Percentiles rank a stretch among this genome's conserved stretches.
phyloP scores from a whole-genome alignment of 495 filamentous ascomycete species.

The Paragyromitra xinjiangensis region DNA sequence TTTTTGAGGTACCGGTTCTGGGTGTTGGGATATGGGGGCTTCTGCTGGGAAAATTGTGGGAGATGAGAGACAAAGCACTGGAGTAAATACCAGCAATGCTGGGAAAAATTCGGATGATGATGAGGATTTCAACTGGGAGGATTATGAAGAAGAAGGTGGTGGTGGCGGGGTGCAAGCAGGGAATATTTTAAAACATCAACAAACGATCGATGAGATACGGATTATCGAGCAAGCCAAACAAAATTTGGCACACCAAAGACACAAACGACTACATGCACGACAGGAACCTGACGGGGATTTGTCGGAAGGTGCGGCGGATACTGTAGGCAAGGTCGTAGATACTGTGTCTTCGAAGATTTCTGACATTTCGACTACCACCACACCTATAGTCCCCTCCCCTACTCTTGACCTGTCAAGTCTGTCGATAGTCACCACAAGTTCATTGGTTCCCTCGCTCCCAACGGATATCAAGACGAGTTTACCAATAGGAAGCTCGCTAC shows the following conservation, averaged over 20 bases:
- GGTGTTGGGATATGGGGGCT: slow-evolving; percentile 48
- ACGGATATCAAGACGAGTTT: slow-evolving; percentile 41
- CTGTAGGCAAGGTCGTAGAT: slow-evolving; percentile 27
- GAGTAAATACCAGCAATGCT: slow-evolving; percentile 34
- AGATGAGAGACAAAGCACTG: slow-evolving; percentile 42
- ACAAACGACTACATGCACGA: slow-evolving; percentile 48
- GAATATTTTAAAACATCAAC: slow-evolving; percentile 23
- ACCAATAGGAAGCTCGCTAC: slow-evolving; percentile 45
- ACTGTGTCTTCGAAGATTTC: slow-evolving; percentile 17
- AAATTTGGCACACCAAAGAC: slow-evolving; percentile 39
- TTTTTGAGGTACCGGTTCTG: slow-evolving; percentile 37
- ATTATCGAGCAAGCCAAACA: slow-evolving; percentile 39
- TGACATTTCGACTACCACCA: slow-evolving; percentile 18
- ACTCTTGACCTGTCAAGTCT: slow-evolving; percentile 11
- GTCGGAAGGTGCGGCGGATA: slow-evolving; percentile 30
- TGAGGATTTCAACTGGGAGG: slow-evolving; percentile 48
- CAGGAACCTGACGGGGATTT: slow-evolving; percentile 32
- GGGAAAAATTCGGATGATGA: slow-evolving; percentile 53
- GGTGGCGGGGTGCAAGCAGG: slow-evolving; percentile 40
- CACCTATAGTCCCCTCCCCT: slow-evolving; percentile 3
- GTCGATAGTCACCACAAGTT: slow-evolving; percentile 34
- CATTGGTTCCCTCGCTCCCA: slow-evolving; percentile 37
- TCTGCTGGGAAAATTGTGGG: slow-evolving; percentile 44
- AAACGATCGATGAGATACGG: slow-evolving; percentile 35
- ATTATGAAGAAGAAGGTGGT: slow-evolving; percentile 40